These are phyloP conservation scores for Atkinsonella texensis DNA, from an alignment of 2,329 filamentous ascomycete species.

Conservation along the genomic window DNA sequence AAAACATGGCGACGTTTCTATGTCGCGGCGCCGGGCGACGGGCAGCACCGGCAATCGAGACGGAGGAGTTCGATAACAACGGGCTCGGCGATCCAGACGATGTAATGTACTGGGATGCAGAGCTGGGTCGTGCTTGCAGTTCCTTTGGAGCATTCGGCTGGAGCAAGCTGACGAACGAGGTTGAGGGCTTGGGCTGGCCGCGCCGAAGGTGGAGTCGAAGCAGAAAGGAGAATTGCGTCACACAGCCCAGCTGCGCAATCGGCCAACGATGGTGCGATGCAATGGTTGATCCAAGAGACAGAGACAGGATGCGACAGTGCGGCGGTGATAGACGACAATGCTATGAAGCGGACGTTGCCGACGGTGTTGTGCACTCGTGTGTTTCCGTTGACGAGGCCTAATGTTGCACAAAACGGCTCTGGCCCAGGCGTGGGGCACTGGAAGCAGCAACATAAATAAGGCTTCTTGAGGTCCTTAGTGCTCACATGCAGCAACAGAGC, in stretches of 20 bases:
- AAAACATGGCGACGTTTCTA: constrained; percentile 72
- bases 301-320: not conserved
- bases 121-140: constrained; percentile 1
- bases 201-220: not conserved
- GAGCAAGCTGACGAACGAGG: constrained; percentile 1
- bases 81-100: constrained; percentile 9
- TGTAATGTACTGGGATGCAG: constrained; percentile 10
- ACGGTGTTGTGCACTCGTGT: not conserved
- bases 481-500: too few relatives aligned
- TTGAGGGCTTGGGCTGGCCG: not conserved
- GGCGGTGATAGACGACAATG: not conserved
- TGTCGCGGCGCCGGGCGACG: constrained; percentile 21
- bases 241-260: constrained; percentile 3
- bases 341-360: not conserved
- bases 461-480: too few relatives aligned
- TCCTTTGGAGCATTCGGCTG: constrained; percentile 6
- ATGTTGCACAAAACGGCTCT: not conserved
- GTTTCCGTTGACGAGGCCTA: not conserved
- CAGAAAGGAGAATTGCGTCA: constrained; percentile 4
- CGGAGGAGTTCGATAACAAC: constrained; percentile 7
- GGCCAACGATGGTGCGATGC: constrained; percentile 1
- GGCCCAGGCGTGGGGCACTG: not conserved
- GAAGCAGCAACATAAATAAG: too few relatives aligned
- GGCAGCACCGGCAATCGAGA: constrained; percentile 18
- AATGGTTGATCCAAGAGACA: not conserved